A percentile compares a stretch with the other conserved stretches of the same genome.
Conservation (phyloP, 2,329 filamentous ascomycete genomes). For the Zasmidium citrigriseum region DNA sequence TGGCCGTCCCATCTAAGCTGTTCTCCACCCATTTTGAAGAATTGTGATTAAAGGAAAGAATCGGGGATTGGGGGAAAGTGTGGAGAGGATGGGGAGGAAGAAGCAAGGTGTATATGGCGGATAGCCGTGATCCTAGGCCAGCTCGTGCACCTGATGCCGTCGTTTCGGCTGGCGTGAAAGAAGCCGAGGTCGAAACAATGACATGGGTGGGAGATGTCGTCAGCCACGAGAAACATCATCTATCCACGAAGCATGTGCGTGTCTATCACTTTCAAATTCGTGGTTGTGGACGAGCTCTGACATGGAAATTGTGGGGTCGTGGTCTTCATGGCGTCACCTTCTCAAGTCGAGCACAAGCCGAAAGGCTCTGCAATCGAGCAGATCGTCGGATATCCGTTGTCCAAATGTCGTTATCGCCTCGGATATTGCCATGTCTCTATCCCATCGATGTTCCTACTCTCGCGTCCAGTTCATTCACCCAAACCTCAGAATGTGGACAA, state of each 20-base stretch:
- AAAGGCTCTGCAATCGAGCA: background rate
- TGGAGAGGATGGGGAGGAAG: conserved; percentile 7
- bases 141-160: background rate
- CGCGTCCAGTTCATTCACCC: background rate
- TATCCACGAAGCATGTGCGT: too few species aligned
- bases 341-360: background rate
- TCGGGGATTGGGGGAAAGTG: conserved; percentile 4
- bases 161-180: background rate
- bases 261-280: too few species aligned
- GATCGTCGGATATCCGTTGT: background rate
- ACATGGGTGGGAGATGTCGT: too few species aligned
- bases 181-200: conserved; percentile 1
- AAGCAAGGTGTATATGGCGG: background rate
- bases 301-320: too few species aligned
- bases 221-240: too few species aligned
- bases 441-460: background rate
- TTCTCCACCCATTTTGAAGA: conserved; percentile 58
- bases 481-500: conserved; percentile 5
- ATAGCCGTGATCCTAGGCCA: background rate
- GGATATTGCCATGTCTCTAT: background rate
- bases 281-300: too few species aligned
- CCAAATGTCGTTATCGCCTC: background rate
- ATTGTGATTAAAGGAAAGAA: conserved; percentile 9
- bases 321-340: background rate
- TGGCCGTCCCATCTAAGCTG: conserved; percentile 80